Evolutionary conservation across 2,329 filamentous ascomycete genomes (phyloP).

Genomic region (Chrysosporium queenslandicum): DNA sequence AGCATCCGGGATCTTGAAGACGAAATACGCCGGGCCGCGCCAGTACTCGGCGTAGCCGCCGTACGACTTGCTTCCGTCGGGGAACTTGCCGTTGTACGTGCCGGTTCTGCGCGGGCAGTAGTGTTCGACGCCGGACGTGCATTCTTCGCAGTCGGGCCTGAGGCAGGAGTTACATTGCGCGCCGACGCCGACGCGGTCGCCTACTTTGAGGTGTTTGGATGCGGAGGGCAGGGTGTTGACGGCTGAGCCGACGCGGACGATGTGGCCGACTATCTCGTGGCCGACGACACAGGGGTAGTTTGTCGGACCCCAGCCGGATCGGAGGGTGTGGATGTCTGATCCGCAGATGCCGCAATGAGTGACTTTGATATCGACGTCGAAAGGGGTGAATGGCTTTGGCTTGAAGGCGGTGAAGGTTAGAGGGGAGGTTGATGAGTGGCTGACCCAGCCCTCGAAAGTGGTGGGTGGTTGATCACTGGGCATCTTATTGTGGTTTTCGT

Average conservation of each 20-base stretch:
- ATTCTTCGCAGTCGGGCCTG: constrained; percentile 33
- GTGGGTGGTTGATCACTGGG: neutral
- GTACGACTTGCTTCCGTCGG: constrained; percentile 45
- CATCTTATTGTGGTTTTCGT: neutral
- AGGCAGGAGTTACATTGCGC: constrained; percentile 52
- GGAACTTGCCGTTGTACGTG: constrained; percentile 31
- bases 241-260: constrained; percentile 56
- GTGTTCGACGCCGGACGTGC: constrained; percentile 31
- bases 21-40: constrained; percentile 50
- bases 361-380: constrained; percentile 72
- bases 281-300: constrained; percentile 45
- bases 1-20: constrained; percentile 45
- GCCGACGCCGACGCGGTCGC: constrained; percentile 58
- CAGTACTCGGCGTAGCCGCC: constrained; percentile 54
- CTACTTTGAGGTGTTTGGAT: constrained; percentile 46
- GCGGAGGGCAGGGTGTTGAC: constrained; percentile 42
- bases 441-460: constrained; percentile 34
- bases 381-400: constrained; percentile 15
- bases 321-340: constrained; percentile 62
- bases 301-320: constrained; percentile 44
- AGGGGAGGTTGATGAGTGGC: constrained; percentile 26
- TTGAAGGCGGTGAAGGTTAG: constrained; percentile 30
- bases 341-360: constrained; percentile 69
- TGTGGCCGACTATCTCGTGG: constrained; percentile 58
- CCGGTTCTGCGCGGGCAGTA: constrained; percentile 32